Evolutionary conservation across 2,329 filamentous ascomycete genomes (phyloP).

Genomic region (Trichoderma breve): DNA sequence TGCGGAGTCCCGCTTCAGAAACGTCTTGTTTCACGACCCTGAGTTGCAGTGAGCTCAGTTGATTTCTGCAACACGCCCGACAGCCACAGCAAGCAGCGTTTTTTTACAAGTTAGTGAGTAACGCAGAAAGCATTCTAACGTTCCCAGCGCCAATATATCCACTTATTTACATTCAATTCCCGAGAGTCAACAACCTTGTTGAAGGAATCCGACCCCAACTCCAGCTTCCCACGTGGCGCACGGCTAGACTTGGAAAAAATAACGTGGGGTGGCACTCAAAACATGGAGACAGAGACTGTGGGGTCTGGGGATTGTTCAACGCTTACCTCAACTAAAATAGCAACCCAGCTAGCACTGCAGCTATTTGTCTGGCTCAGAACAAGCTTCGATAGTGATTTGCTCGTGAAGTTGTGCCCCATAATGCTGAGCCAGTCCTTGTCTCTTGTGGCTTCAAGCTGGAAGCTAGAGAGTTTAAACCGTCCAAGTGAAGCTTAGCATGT

Average conservation of each 20-base stretch:
- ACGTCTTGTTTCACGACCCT: background rate
- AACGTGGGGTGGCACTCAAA: background rate
- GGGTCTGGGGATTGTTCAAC: background rate
- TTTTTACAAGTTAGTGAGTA: background rate
- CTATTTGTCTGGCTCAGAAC: background rate
- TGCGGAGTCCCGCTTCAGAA: background rate
- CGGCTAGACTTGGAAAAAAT: background rate
- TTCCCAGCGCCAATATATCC: background rate
- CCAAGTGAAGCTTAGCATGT: background rate
- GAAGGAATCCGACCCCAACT: background rate
- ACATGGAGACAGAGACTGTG: background rate
- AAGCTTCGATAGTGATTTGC: background rate
- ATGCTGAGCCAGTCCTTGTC: background rate
- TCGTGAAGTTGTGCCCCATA: background rate
- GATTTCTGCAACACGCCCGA: background rate
- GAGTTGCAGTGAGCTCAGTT: background rate
- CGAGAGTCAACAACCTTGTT: background rate
- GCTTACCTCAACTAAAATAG: background rate
- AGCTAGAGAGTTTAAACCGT: background rate
- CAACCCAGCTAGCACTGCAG: background rate
- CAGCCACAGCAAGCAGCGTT: background rate
- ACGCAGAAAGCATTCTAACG: background rate
- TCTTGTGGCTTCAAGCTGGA: background rate
- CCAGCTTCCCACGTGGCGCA: background rate
- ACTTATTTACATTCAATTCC: background rate